Conservation (phyloP, 148 eudicot species). For the Euryodendron excelsum region DNA sequence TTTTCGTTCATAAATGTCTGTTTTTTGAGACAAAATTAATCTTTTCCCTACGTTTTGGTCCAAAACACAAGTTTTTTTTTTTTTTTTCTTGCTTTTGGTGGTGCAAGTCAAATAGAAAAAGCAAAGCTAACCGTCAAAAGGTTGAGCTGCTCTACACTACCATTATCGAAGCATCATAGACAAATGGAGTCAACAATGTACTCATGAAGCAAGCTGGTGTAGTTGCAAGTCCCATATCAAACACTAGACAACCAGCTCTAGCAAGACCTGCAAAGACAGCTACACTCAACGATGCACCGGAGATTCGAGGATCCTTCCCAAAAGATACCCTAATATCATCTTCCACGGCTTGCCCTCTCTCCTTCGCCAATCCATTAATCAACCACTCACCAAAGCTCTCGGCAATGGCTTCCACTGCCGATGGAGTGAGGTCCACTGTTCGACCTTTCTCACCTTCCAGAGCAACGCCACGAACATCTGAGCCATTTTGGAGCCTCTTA, state of each 20-base stretch:
- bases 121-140: slow-evolving; percentile 1
- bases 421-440: slow-evolving; percentile 63
- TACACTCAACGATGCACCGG: slow-evolving; percentile 60
- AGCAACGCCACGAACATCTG: slow-evolving; percentile 91
- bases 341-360: slow-evolving; percentile 13
- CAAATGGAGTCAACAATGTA: slow-evolving; percentile 70
- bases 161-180: slow-evolving; percentile 84
- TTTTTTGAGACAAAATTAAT: no score
- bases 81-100: no score
- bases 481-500: slow-evolving; percentile 84
- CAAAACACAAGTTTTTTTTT: no score
- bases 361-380: slow-evolving; percentile 25
- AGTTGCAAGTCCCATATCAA: slow-evolving; percentile 92
- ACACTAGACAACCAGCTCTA: slow-evolving; percentile 59
- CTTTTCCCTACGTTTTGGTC: no score
- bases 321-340: slow-evolving; percentile 57
- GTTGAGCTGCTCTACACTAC: slow-evolving; percentile 28
- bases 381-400: slow-evolving; percentile 98
- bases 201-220: slow-evolving; percentile 99
- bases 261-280: slow-evolving; percentile 76
- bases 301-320: slow-evolving; percentile 75
- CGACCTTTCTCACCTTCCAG: slow-evolving; percentile 80
- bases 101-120: background rate
- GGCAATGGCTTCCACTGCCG: slow-evolving; percentile 79
- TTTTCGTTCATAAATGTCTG: no score